Evolutionary conservation across 179 eudicot genomes (phyloP).

Genomic region (Monotropa hypopitys): DNA sequence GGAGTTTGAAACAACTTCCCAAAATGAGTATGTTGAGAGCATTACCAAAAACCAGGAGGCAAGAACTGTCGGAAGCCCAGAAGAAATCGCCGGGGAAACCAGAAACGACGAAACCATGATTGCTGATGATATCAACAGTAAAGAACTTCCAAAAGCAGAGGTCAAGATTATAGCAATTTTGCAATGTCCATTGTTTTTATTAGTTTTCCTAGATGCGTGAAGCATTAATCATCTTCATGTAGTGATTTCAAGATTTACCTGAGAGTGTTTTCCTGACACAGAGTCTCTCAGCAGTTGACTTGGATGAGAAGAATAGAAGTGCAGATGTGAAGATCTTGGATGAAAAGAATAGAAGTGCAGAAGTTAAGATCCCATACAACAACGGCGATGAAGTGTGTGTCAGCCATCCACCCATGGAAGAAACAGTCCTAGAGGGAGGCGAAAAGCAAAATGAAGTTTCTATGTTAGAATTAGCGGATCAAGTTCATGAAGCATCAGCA

Average conservation of each 20-base stretch:
- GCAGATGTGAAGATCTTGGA: slow-evolving; percentile 2
- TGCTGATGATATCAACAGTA: slow-evolving; percentile 10
- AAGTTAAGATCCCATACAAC: slow-evolving; percentile 1
- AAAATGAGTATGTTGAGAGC: neutral
- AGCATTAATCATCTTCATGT: neutral
- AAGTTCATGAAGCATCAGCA: slow-evolving; percentile 7
- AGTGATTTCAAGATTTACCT: neutral
- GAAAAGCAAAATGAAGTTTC: slow-evolving; percentile 7
- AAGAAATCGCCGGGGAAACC: slow-evolving; percentile 9
- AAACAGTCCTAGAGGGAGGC: slow-evolving; percentile 3
- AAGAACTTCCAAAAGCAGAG: slow-evolving; percentile 5
- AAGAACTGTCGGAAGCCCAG: slow-evolving; percentile 1
- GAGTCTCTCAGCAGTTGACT: slow-evolving; percentile 1
- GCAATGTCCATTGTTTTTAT: neutral
- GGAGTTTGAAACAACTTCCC: slow-evolving; percentile 6
- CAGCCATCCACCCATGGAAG: slow-evolving; percentile 1
- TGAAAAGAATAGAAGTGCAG: slow-evolving; percentile 8
- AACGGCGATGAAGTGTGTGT: neutral
- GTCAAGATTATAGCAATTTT: slow-evolving; percentile 1
- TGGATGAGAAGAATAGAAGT: slow-evolving; percentile 7
- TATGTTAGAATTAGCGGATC: neutral
- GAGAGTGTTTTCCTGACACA: slow-evolving; percentile 4
- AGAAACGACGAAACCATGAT: slow-evolving; percentile 7
- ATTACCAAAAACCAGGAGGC: slow-evolving; percentile 8
- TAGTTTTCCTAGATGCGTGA: neutral